Evolutionary conservation across 176 grass and related monocot species (phyloP), one percentile per base, ranked within the genome.

Genomic region (Avena sativa): DNA sequence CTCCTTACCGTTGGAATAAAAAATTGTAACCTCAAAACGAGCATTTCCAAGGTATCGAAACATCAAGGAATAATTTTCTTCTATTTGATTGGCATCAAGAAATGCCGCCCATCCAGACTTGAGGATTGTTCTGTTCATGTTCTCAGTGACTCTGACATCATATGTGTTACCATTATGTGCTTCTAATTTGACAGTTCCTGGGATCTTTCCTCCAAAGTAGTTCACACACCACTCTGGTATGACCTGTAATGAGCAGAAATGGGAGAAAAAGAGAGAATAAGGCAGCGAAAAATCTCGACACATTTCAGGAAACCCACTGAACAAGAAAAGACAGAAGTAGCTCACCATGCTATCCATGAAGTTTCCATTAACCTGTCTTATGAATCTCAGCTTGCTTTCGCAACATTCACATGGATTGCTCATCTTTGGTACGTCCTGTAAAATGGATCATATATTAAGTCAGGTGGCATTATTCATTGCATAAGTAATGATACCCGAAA

Each of bases 51-150:
- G 38, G 9, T 86, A 76, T 15, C 53, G 75, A 21, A 96, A 96
- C 69, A 90, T 2, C 72, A 96, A 16, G 23, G 52, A 46, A 23
- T 92, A 76, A 73, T 83, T 88, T 51, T 92, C 69, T 78, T 74
- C 32, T 74, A 92, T 88, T 53, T 79, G 20, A 66, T 93, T 81
- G 16, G 17, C 51, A 46, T 72, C 28, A 26, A 86, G 52, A 81
- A 93, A 96, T 30, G 65, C 25, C 17, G 55, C 74, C 85, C 94
- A 96, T 28, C 94, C 94, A 32, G 14, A 65, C 75, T 32, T 38
- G 40, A 93, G 74, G 8, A 85, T 4, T 20, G 83, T 58, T 64
- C 73, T 73, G n/a, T 78, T 64, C 8, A n/a, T 72, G 6, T 5
- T 38, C 58, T 82, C 4, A 1, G 51, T 51, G 12, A 93, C 44